These are phyloP conservation scores for Ulota crispa DNA, from an alignment of 225 moss, liverwort and hornwort genomes.

Conservation along the genomic window DNA sequence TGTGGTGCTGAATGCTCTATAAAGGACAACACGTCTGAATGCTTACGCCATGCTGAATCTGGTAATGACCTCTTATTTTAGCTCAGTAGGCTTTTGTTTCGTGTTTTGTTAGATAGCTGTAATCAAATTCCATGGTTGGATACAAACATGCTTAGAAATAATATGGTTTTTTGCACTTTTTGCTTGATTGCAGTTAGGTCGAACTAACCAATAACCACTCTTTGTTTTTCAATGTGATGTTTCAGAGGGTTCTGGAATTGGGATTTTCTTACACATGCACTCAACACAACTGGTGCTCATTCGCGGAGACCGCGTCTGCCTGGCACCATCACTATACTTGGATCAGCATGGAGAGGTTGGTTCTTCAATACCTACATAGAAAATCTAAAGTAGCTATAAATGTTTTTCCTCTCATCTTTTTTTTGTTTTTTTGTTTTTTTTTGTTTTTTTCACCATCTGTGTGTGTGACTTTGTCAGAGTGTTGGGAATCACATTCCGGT, in stretches of 20 bases:
- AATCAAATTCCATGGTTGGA: no score
- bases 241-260: conserved; percentile 84
- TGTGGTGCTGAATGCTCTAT: conserved; percentile 55
- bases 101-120: no score
- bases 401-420: not conserved
- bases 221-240: conserved; percentile 4
- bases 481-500: conserved; percentile 5
- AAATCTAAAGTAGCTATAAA: not conserved
- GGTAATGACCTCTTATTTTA: conserved; percentile 41
- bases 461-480: conserved; percentile 20
- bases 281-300: conserved; percentile 86
- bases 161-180: not conserved
- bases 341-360: conserved; percentile 99
- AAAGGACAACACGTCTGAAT: conserved; percentile 49
- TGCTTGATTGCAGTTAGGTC: not conserved
- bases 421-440: not conserved
- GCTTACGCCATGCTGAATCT: conserved; percentile 77
- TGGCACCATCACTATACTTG: conserved; percentile 89
- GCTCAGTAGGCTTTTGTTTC: not conserved
- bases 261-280: conserved; percentile 72
- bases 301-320: conserved; percentile 77
- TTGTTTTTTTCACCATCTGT: not conserved
- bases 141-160: not conserved
- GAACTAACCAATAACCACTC: not conserved
- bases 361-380: conserved; percentile 21